phyloP scores from a whole-genome alignment of 2,329 filamentous ascomycete genomes.

The Laburnicola sp. region DNA sequence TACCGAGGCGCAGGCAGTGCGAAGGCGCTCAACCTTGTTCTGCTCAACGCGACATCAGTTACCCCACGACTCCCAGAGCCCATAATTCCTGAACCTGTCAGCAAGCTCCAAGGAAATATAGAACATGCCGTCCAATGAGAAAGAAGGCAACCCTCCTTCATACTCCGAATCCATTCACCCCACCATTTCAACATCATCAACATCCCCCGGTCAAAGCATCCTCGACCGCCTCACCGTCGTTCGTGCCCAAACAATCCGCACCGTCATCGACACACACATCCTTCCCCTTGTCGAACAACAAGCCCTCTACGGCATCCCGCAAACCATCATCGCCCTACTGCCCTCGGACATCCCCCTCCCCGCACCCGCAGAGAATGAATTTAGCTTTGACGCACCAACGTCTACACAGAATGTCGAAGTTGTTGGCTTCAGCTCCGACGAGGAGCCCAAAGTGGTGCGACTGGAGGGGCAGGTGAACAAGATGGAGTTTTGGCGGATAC shows the following conservation, averaged over 20 bases:
- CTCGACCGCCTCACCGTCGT: slow-evolving; percentile 44
- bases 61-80: background rate
- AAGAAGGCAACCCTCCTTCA: slow-evolving; percentile 24
- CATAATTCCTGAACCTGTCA: no score
- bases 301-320: slow-evolving; percentile 48
- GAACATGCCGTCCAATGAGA: slow-evolving; percentile 7
- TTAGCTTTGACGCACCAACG: slow-evolving; percentile 29
- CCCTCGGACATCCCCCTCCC: slow-evolving; percentile 47
- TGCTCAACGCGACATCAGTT: background rate
- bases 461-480: slow-evolving; percentile 47
- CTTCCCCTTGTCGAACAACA: slow-evolving; percentile 48
- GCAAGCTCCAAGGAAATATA: background rate
- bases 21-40: background rate
- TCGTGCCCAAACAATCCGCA: slow-evolving; percentile 46
- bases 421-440: slow-evolving; percentile 46
- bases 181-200: slow-evolving; percentile 5
- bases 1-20: background rate
- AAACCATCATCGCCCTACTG: slow-evolving; percentile 50
- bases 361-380: slow-evolving; percentile 28
- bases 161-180: slow-evolving; percentile 29
- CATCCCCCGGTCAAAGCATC: slow-evolving; percentile 32
- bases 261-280: slow-evolving; percentile 46
- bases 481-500: slow-evolving; percentile 50
- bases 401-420: slow-evolving; percentile 37
- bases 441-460: slow-evolving; percentile 45